Conservation (phyloP, 2,329 filamentous ascomycete species). For the Ceratocystis smalleyi region DNA sequence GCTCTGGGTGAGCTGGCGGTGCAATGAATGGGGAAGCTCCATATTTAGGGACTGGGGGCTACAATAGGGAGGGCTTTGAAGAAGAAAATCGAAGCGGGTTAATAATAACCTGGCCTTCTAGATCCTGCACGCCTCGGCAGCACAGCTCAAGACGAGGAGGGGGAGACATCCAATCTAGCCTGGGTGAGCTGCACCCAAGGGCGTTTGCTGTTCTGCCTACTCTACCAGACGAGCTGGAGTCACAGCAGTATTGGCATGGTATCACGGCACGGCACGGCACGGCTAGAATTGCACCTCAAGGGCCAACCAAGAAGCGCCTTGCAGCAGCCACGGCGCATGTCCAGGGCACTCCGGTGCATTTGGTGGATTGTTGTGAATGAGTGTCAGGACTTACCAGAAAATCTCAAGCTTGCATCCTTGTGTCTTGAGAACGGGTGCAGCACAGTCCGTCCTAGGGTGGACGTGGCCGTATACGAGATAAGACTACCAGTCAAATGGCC, state of each 20-base stretch:
- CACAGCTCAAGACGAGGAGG: background rate
- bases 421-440: background rate
- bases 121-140: background rate
- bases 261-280: background rate
- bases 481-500: background rate
- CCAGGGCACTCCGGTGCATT: background rate
- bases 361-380: background rate
- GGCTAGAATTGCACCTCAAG: background rate
- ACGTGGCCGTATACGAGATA: background rate
- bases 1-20: background rate
- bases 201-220: background rate
- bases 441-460: background rate
- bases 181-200: background rate
- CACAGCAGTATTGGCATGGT: background rate
- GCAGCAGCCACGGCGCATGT: background rate
- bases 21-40: background rate
- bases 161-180: background rate
- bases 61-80: background rate
- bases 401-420: constrained; percentile 1
- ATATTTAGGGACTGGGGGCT: constrained; percentile 1
- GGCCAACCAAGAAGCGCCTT: constrained; percentile 2
- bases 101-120: constrained; percentile 3
- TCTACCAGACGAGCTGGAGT: background rate
- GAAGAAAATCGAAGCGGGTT: background rate
- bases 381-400: background rate